Evolutionary conservation across 2,329 filamentous ascomycete species (phyloP).

Genomic region (Microascus cirrosus): DNA sequence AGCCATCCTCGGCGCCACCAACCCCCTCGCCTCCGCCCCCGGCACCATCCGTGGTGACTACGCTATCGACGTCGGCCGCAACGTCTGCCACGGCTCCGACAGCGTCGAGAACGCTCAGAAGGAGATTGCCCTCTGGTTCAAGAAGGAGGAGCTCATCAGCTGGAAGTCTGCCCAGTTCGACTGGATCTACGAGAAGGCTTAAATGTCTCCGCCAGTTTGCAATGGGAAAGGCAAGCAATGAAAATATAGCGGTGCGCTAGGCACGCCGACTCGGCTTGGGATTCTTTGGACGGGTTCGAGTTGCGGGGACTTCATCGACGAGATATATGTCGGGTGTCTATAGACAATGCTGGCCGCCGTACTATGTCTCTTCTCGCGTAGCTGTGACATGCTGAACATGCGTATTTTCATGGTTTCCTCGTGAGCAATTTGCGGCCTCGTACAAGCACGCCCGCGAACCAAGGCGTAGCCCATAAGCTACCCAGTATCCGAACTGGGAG

Average conservation of each 20-base stretch:
- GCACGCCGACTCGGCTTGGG: background rate
- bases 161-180: conserved; percentile 78
- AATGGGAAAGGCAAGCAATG: background rate
- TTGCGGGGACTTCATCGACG: background rate
- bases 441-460: conserved; percentile 66
- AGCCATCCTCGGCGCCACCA: conserved; percentile 96
- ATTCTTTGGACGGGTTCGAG: background rate
- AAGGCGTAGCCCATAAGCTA: conserved; percentile 84
- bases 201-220: conserved; percentile 16
- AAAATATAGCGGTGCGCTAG: background rate
- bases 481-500: conserved; percentile 64
- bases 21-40: conserved; percentile 86
- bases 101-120: conserved; percentile 98
- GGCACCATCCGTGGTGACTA: conserved; percentile 97
- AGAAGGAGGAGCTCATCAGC: conserved; percentile 69
- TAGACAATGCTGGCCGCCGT: background rate
- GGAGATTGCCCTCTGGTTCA: conserved; percentile 99
- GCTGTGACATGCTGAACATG: background rate
- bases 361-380: background rate
- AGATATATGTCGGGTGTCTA: background rate
- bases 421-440: conserved; percentile 18
- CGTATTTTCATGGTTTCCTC: background rate
- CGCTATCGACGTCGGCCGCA: conserved; percentile 75
- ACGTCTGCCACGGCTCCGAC: conserved; percentile 99
- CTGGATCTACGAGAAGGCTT: conserved; percentile 95